These are phyloP conservation scores for Geotrichum carabidarum DNA, from an alignment of 1,139 yeast genomes.

Conservation along the genomic window DNA sequence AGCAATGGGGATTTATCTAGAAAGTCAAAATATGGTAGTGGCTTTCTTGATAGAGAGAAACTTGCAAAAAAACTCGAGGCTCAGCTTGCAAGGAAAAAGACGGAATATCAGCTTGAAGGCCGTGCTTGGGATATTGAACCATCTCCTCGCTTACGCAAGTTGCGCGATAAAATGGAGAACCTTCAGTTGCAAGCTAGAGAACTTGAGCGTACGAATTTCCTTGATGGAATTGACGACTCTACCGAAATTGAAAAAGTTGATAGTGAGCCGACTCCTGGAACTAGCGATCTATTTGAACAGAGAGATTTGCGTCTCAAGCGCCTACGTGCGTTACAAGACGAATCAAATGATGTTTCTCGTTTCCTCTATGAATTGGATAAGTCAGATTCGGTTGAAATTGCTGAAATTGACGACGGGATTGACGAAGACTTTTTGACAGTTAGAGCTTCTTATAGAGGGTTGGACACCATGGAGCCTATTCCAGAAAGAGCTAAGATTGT, in stretches of 20 bases:
- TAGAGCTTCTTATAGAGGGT: constrained; percentile 2
- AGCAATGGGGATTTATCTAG: constrained; percentile 33
- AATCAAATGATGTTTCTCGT: constrained; percentile 33
- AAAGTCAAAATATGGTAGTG: constrained; percentile 36
- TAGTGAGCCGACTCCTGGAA: constrained; percentile 21
- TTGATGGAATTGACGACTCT: constrained; percentile 34
- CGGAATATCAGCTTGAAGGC: constrained; percentile 50
- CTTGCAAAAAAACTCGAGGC: constrained; percentile 47
- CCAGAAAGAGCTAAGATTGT: constrained; percentile 28
- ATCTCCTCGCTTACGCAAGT: constrained; percentile 63
- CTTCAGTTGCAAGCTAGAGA: constrained; percentile 81
- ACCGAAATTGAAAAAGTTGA: constrained; percentile 7
- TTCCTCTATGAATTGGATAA: constrained; percentile 1
- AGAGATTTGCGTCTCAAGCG: constrained; percentile 29
- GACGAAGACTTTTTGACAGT: background rate
- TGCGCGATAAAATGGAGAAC: constrained; percentile 81
- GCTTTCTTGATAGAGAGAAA: constrained; percentile 37
- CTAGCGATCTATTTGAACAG: constrained; percentile 29
- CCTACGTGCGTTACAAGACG: constrained; percentile 32
- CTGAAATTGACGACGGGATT: constrained; percentile 8
- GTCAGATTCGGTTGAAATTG: background rate
- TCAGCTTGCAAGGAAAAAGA: constrained; percentile 58
- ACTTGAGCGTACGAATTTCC: constrained; percentile 80
- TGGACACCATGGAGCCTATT: constrained; percentile 15
- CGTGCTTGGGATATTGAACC: constrained; percentile 65